phyloP scores from a whole-genome alignment of 305 asterid species.

The Fraxinus sp. region DNA sequence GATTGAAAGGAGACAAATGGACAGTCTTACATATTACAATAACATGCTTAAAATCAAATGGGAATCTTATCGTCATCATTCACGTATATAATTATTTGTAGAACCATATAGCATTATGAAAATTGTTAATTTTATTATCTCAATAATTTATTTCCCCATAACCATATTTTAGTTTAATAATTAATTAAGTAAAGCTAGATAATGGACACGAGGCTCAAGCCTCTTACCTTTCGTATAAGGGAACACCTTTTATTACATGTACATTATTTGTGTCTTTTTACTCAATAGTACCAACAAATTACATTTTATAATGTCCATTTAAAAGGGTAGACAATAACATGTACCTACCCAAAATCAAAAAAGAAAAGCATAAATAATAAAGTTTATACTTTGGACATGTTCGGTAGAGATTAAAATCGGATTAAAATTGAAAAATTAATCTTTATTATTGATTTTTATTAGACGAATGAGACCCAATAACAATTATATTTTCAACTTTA shows the following conservation, averaged over 20 bases:
- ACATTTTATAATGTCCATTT: not conserved
- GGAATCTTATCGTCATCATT: slow-evolving; percentile 25
- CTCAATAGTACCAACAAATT: not conserved
- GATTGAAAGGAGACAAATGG: slow-evolving; percentile 41
- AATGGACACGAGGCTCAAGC: not conserved
- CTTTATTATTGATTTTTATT: too few species aligned
- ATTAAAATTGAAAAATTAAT: too few species aligned
- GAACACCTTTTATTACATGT: not conserved
- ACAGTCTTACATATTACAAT: slow-evolving; percentile 25
- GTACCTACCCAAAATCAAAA: not conserved
- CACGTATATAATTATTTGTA: not conserved
- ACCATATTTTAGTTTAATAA: not conserved
- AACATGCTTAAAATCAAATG: slow-evolving; percentile 32
- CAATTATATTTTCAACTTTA: too few species aligned
- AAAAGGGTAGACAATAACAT: not conserved
- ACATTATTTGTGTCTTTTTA: slow-evolving; percentile 12
- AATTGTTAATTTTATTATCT: not conserved
- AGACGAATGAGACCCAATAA: too few species aligned
- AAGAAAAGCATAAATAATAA: not conserved
- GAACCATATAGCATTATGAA: not conserved
- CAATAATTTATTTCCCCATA: not conserved
- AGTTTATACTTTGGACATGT: not conserved
- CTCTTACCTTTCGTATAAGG: not conserved
- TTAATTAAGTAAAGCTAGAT: not conserved
- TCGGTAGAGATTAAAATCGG: too few species aligned